A percentile compares a stretch with the other conserved stretches of the same genome.
These are phyloP conservation scores for Naganishia kalamii DNA, from an alignment of 768 basidiomycete species.

Conservation along the genomic window DNA sequence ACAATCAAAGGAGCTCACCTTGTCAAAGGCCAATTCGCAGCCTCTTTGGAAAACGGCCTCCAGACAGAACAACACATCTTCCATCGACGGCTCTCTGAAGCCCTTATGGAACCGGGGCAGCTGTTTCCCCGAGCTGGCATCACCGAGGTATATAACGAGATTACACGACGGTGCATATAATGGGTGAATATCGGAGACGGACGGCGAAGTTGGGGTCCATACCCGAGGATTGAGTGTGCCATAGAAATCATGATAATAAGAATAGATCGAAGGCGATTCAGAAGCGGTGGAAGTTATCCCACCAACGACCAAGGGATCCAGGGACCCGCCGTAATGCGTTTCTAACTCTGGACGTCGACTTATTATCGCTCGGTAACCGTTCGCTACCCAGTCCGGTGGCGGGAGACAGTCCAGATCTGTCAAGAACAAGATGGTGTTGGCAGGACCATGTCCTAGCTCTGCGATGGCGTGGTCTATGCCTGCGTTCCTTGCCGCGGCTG, in stretches of 20 bases:
- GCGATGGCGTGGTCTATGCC: background rate
- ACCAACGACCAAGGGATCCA: background rate
- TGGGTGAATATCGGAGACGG: background rate
- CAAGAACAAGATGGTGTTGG: background rate
- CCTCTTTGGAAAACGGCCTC: background rate
- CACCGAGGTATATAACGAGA: background rate
- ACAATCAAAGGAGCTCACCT: background rate
- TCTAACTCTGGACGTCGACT: background rate
- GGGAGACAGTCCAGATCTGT: background rate
- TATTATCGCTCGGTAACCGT: background rate
- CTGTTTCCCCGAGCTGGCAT: background rate
- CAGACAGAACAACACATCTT: conserved; percentile 2
- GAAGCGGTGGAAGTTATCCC: background rate
- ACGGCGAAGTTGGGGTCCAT: background rate
- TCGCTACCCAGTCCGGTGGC: background rate
- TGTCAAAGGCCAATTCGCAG: background rate
- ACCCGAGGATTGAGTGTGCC: background rate
- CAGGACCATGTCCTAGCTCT: background rate
- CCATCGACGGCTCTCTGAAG: background rate
- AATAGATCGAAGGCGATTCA: background rate
- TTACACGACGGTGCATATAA: background rate
- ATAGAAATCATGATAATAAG: background rate
- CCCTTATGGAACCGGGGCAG: conserved; percentile 1
- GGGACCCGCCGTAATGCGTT: background rate
- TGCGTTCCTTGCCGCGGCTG: background rate